Conservation (phyloP, 164 flowering plant genomes). For the Tinospora cordifolia region DNA sequence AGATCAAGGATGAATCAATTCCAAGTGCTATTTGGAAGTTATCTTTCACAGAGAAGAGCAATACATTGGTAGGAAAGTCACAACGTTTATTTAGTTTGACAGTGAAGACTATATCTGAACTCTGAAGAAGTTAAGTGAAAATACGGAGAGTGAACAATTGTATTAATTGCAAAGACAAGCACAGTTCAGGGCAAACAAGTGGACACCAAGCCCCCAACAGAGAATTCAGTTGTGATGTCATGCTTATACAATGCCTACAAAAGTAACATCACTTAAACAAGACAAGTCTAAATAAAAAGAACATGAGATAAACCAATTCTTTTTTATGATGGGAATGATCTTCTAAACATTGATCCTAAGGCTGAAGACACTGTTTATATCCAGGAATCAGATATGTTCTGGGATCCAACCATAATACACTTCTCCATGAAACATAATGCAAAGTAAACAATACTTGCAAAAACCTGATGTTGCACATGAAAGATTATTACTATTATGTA, state of each 20-base stretch:
- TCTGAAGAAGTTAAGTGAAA: not conserved
- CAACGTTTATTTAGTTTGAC: not conserved
- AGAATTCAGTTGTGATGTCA: not conserved
- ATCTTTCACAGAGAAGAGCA: not conserved
- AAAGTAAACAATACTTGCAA: too few relatives aligned
- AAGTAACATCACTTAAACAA: not conserved
- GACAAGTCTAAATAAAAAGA: not conserved
- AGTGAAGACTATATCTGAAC: not conserved
- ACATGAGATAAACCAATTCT: not conserved
- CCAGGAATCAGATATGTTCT: not conserved
- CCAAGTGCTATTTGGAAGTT: not conserved
- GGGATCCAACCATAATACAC: not conserved
- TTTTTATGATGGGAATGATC: not conserved
- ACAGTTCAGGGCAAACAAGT: not conserved
- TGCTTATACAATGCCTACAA: not conserved
- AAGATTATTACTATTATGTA: not conserved
- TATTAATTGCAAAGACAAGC: not conserved
- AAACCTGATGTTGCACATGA: not conserved
- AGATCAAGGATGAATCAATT: not conserved
- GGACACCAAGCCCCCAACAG: not conserved
- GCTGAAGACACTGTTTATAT: not conserved
- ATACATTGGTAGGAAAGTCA: not conserved
- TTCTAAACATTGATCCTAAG: not conserved
- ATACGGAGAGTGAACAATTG: not conserved
- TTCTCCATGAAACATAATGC: not conserved